Percentiles rank a stretch among this genome's conserved stretches.
phyloP scores from a whole-genome alignment of 192 early-diverging fungal genomes.

The Backusella macrospora region DNA sequence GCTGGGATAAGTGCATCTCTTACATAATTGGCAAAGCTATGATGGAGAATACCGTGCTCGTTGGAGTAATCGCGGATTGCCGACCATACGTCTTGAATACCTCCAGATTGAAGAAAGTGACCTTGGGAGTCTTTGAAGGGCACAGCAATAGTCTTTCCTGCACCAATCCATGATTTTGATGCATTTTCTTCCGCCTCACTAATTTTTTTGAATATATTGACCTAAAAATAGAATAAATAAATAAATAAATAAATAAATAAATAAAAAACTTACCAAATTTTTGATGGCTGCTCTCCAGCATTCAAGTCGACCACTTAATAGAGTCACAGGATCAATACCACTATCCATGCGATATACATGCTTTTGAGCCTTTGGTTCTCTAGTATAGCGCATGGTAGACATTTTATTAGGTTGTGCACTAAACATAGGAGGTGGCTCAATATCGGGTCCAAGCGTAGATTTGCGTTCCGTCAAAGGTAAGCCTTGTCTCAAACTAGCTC shows the following conservation, averaged over 20 bases:
- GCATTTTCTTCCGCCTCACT: slow-evolving; percentile 13
- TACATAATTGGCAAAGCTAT: slow-evolving; percentile 30
- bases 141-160: slow-evolving; percentile 9
- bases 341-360: slow-evolving; percentile 31
- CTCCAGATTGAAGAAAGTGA: slow-evolving; percentile 35
- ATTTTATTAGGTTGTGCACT: slow-evolving; percentile 18
- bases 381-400: neutral
- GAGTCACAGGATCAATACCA: slow-evolving; percentile 35
- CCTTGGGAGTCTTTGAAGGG: slow-evolving; percentile 20
- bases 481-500: slow-evolving; percentile 17
- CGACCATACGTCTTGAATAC: slow-evolving; percentile 38
- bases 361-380: slow-evolving; percentile 26
- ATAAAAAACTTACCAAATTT: slow-evolving; percentile 29
- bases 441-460: slow-evolving; percentile 3
- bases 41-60: slow-evolving; percentile 24
- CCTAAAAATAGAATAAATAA: slow-evolving; percentile 19
- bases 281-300: slow-evolving; percentile 34
- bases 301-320: slow-evolving; percentile 24
- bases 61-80: slow-evolving; percentile 27
- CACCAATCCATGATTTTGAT: slow-evolving; percentile 22
- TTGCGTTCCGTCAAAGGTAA: slow-evolving; percentile 10
- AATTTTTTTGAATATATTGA: slow-evolving; percentile 35
- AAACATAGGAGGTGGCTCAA: slow-evolving; percentile 35
- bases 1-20: slow-evolving; percentile 22
- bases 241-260: neutral